Base-by-base conservation (phyloP, 129 eudicot species). In the Flaveria linearis region DNA sequence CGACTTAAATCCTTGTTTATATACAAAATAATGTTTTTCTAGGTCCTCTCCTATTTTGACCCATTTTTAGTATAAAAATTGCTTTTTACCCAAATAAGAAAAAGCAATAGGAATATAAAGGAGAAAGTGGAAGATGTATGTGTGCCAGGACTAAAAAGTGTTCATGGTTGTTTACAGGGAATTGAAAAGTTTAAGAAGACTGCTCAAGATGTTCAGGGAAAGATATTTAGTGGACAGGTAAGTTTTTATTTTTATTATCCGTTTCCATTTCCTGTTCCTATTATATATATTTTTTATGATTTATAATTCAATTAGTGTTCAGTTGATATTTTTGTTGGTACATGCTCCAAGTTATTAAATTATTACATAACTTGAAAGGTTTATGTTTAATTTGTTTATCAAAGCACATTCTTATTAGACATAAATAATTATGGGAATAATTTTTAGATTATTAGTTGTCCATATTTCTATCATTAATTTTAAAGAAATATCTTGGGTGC, bases 111-210 rank as follows among this genome's bases (percentile, higher is more conserved):
- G 41, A 33, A 45, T 23, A 25, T 18, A 49, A 52, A 66, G 51
- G 56, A 28, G 64, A 52, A 39, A 56, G 9, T 25, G 28, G 6
- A 26, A 68, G 28, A 64, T 76, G 4, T 43, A 64, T 76, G 4
- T 56, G 11, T 20, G 15, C 58, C 76, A 62, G 25, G 77, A 36
- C 55, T 63, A 45, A 49, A 4, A 62, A 63, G 23, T 55, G 46
- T 23, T 47, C 6, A 5, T 64, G 46, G 68, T 52, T 80, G 33
- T 50, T 8, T 60, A 63, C 81, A 95, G 99, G 99, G 99, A 84
- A 95, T 95, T 52, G 99, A 95, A 87, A 91, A 88, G 82, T 95
- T 95, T 80, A 89, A 91, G 86, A 89, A 82, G 88, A 87, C 89
- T 33, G 92, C 85, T 75, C 85, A 91, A 83, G 97, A 87, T 81